Percentiles rank a stretch among this genome's conserved stretches.
Evolutionary conservation across 2,329 filamentous ascomycete species (phyloP).

Genomic region (Aureobasidium musti): DNA sequence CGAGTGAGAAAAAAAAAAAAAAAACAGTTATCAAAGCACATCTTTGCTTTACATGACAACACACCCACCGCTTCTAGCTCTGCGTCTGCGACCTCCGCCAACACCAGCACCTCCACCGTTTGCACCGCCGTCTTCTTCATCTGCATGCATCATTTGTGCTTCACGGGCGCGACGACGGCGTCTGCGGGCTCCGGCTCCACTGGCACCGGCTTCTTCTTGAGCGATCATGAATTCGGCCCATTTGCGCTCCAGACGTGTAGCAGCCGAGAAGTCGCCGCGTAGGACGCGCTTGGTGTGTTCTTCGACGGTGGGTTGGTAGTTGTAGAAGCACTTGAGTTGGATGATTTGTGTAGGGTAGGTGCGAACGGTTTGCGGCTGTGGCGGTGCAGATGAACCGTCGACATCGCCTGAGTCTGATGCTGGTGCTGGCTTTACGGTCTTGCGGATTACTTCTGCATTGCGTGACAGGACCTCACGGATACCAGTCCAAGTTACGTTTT

Average conservation of each 20-base stretch:
- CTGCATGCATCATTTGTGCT: slow-evolving; percentile 74
- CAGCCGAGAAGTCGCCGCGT: slow-evolving; percentile 71
- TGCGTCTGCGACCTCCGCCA: slow-evolving; percentile 45
- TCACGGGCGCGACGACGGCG: slow-evolving; percentile 77
- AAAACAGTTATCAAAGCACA: not conserved
- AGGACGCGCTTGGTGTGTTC: slow-evolving; percentile 88
- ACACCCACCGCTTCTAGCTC: slow-evolving; percentile 54
- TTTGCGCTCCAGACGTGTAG: slow-evolving; percentile 78
- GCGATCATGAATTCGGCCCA: slow-evolving; percentile 96
- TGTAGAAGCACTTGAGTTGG: slow-evolving; percentile 88
- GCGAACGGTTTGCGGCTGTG: slow-evolving; percentile 14
- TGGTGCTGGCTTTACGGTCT: slow-evolving; percentile 40
- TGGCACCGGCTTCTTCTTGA: slow-evolving; percentile 75
- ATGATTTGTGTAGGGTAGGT: slow-evolving; percentile 78
- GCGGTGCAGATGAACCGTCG: not conserved
- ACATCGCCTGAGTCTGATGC: slow-evolving; percentile 30
- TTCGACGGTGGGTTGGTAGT: slow-evolving; percentile 91
- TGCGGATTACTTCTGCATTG: slow-evolving; percentile 69
- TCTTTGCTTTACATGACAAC: slow-evolving; percentile 48
- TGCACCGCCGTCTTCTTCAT: slow-evolving; percentile 69
- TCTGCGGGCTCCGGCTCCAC: slow-evolving; percentile 66
- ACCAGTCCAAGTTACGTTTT: slow-evolving; percentile 89
- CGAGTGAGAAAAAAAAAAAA: not conserved
- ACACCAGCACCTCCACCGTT: slow-evolving; percentile 34
- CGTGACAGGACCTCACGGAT: slow-evolving; percentile 81